Evolutionary conservation across 805 yeast genomes (phyloP), one percentile per base, ranked within the genome.

Genomic region (Lachancea nothofagi): DNA sequence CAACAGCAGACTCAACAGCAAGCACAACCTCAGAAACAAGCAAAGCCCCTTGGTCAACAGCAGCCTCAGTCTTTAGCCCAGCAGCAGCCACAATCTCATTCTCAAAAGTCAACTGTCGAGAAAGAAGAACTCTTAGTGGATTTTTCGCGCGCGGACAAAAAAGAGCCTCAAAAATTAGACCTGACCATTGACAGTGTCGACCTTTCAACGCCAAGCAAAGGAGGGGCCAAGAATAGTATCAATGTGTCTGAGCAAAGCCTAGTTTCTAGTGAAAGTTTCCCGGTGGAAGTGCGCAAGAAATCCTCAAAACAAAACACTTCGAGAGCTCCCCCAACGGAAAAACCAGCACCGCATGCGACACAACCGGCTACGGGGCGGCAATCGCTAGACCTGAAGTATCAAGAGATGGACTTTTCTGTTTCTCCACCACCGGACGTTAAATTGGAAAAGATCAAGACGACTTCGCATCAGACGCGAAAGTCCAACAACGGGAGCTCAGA

Each of bases 221-320:
- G 29, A 12, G 38, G 29, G 9, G 40, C 33, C 17, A 43, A 43
- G 23, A 20, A 31, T n/a, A 42, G 36, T 15, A 28, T 41, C 15
- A 39, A 33, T 14, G 28, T 43, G 6, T 38, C 46, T 19, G 38
- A 43, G 33, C 43, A 39, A 29, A 40, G 45, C 24, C 42, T 42
- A 22, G 53, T 54, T 3, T 55, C 62, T 2, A 55, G 54, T 19
- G 61, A 57, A 37, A 55, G 61, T 34, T 53, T 55, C 25, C 53
- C 54, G 24, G 33, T 57, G 10, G 51, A 55, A 38, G 34, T 57
- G 10, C 31, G 39, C 22, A 15, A 27, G 10, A 29, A 27, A 13
- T 20, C 17, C 19, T 13, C 27, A 15, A n/a, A 28, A n/a, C 23
- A 36, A 27, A 20, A 18, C 25, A 12, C 32, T 29, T 5, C 10